Evolutionary conservation across 176 grass and related monocot species (phyloP).

Genomic region (Ananas comosus): DNA sequence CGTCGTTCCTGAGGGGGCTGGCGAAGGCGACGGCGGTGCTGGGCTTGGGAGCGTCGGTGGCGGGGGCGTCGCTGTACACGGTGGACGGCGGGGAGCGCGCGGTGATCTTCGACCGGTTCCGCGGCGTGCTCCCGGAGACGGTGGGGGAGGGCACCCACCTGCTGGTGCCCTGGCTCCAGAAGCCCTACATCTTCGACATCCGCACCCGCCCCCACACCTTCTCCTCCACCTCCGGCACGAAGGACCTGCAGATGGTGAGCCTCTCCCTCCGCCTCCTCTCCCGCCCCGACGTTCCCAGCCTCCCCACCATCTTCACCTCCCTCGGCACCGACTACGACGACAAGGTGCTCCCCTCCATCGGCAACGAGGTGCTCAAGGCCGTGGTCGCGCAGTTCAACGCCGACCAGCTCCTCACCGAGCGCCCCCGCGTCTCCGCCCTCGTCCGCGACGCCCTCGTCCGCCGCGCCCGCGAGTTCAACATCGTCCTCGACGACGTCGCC

Average conservation of each 20-base stretch:
- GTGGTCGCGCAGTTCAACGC: conserved; percentile 98
- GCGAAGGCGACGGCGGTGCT: conserved; percentile 56
- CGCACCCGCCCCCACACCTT: conserved; percentile 94
- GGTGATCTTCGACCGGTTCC: conserved; percentile 91
- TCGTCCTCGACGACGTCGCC: conserved; percentile 91
- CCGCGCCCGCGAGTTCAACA: conserved; percentile 92
- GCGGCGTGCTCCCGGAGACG: conserved; percentile 68
- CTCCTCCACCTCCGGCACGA: conserved; percentile 91
- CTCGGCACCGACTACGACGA: conserved; percentile 94
- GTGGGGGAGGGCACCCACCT: conserved; percentile 91
- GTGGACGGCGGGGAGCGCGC: conserved; percentile 91
- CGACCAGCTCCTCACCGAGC: conserved; percentile 91
- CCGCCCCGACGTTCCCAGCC: conserved; percentile 59
- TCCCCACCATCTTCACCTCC: conserved; percentile 99
- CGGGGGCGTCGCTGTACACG: conserved; percentile 69
- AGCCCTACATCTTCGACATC: conserved; percentile 93
- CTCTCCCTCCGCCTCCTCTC: conserved; percentile 91
- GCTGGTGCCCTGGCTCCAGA: conserved; percentile 92
- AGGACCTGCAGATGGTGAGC: conserved; percentile 98
- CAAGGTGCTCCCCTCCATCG: conserved; percentile 97
- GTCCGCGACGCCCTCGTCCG: conserved; percentile 79
- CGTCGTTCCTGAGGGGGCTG: conserved; percentile 64
- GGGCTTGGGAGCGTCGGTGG: conserved; percentile 44
- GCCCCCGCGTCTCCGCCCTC: conserved; percentile 81
- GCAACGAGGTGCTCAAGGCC: conserved; percentile 95